These are phyloP conservation scores for Agroathelia rolfsii DNA, from an alignment of 1,284 basidiomycete genomes.

Conservation along the genomic window DNA sequence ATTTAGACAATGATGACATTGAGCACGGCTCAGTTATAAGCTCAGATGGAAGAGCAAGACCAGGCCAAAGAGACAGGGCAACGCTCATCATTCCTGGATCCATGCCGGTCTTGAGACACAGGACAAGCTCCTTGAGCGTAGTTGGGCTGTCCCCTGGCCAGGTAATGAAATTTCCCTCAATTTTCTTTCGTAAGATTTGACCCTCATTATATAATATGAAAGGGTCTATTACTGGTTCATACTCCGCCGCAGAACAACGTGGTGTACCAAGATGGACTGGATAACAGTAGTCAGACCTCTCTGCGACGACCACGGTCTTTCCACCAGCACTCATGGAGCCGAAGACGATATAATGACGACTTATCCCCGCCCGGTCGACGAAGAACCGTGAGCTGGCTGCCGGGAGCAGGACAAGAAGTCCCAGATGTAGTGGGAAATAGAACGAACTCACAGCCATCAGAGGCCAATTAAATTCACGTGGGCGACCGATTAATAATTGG, in stretches of 20 bases:
- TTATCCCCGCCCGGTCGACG: too few relatives aligned
- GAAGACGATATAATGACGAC: too few relatives aligned
- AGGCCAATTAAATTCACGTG: too few relatives aligned
- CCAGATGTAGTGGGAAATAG: too few relatives aligned
- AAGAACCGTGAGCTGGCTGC: too few relatives aligned
- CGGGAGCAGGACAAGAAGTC: too few relatives aligned
- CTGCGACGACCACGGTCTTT: too few relatives aligned
- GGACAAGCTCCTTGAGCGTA: slow-evolving; percentile 46
- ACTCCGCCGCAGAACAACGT: slow-evolving; percentile 46
- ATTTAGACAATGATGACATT: slow-evolving; percentile 17
- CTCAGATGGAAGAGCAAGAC: slow-evolving; percentile 16
- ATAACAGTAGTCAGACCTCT: too few relatives aligned
- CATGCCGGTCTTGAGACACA: slow-evolving; percentile 36
- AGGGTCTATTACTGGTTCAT: slow-evolving; percentile 55
- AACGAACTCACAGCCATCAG: too few relatives aligned
- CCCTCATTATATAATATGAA: slow-evolving; percentile 6
- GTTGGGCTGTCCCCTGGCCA: slow-evolving; percentile 67
- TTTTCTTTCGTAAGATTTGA: slow-evolving; percentile 4
- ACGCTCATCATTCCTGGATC: slow-evolving; percentile 35
- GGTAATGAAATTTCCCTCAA: slow-evolving; percentile 24
- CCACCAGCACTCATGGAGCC: too few relatives aligned
- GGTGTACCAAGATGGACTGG: too few relatives aligned
- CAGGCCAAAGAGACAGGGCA: slow-evolving; percentile 17
- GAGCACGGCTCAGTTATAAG: slow-evolving; percentile 19
- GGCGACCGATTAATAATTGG: too few relatives aligned